These are phyloP conservation scores for Eragrostis nindensis DNA, from an alignment of 176 grass and related monocot species.

Conservation along the genomic window DNA sequence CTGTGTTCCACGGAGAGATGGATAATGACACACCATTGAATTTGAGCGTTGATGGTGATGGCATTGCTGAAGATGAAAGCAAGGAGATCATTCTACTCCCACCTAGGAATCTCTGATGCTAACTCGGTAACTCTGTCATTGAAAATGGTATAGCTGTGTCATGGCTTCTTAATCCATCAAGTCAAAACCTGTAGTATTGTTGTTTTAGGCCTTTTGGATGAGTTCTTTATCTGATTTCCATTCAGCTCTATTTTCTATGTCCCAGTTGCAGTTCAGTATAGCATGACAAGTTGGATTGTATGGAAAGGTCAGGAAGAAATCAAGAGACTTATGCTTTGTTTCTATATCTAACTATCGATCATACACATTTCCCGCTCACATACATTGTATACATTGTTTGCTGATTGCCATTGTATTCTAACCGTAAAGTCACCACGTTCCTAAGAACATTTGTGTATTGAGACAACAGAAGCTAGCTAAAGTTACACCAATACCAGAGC, in stretches of 20 bases:
- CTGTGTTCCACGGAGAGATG: background rate
- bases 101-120: background rate
- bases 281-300: background rate
- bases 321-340: background rate
- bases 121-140: background rate
- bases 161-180: background rate
- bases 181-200: background rate
- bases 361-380: too few relatives aligned
- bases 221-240: background rate
- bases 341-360: background rate
- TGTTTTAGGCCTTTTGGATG: background rate
- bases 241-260: background rate
- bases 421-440: background rate
- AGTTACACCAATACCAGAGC: background rate
- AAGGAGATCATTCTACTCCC: slow-evolving; percentile 25
- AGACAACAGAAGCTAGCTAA: background rate
- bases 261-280: background rate
- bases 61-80: slow-evolving; percentile 7
- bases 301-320: background rate
- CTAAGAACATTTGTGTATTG: background rate
- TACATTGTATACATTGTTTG: background rate
- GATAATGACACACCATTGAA: background rate
- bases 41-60: background rate
- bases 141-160: background rate
- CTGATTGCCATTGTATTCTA: background rate